Base-by-base conservation (phyloP, 2,329 filamentous ascomycete species). In the Pyricularia sp. region DNA sequence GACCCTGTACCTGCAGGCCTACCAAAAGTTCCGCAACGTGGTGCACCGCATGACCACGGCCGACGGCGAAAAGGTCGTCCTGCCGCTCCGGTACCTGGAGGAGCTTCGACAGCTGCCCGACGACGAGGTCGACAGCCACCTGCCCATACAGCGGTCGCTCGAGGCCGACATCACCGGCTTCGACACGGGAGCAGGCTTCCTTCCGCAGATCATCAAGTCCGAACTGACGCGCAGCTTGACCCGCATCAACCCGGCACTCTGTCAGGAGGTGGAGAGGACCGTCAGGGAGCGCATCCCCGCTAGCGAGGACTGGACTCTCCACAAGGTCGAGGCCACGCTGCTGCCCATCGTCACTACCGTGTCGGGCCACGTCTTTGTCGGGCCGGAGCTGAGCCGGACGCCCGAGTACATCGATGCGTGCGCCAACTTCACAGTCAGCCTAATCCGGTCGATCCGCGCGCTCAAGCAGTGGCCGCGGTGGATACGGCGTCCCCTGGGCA, bases 331-430 rank as follows among this genome's bases (percentile, higher is more conserved):
- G 74, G 69, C 75, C 14, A 77, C 75, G 9, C 72, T 85, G 10
- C 75, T 83, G 4, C 79, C 79, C 26, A 79, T 84, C 42, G 79
- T 85, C 1, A 81, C 80, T 63, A 79, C 79, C 68, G 78, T 81
- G 0, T 82, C 81, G 0, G 82, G 82, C 3, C 77, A 79, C 17
- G 74, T 84, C 25, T 84, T 84, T 67, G 77, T 85, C 36, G 83
- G 82, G 3, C 73, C 79, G 1, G 81, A 83, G 65, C 76, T 83
- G 1, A 82, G 80, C 70, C 80, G 79, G 25, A 72, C 77, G 3
- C 80, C 81, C 58, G 76, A 78, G 26, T 84, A 83, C 71, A 72
- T 84, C 3, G 76, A 82, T 59, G 75, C 79, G 7, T 77, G 79
- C 20, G 81, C 83, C 68, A 80, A 81, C 71, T 84, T 81, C 71